Conservation (phyloP, 2,329 filamentous ascomycete species). For the Xenoacremonium recifei region DNA sequence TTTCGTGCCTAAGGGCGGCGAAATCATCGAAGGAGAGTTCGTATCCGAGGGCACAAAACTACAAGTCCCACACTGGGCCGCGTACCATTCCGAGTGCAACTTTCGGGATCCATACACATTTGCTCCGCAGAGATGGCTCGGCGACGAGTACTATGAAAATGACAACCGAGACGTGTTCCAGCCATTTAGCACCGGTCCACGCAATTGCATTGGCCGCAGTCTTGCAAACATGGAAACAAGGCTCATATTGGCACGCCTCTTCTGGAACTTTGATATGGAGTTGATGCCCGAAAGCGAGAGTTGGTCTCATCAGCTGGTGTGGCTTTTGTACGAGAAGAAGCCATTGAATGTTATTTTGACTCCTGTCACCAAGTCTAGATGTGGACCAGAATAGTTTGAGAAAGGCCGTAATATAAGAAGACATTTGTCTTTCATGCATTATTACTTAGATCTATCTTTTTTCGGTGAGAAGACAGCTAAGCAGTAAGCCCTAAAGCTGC, state of each 20-base stretch:
- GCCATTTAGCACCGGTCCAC: slow-evolving; percentile 5
- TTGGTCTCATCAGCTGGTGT: background rate
- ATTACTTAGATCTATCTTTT: too few relatives aligned
- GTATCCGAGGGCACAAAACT: slow-evolving; percentile 1
- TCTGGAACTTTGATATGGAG: background rate
- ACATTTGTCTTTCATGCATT: too few relatives aligned
- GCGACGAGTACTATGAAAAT: background rate
- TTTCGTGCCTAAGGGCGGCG: background rate
- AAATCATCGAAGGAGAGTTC: background rate
- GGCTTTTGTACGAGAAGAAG: background rate
- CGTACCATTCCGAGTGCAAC: slow-evolving; percentile 5
- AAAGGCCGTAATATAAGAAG: too few relatives aligned
- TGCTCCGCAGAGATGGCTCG: slow-evolving; percentile 9
- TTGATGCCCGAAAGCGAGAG: background rate
- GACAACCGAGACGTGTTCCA: slow-evolving; percentile 6
- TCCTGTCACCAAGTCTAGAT: background rate
- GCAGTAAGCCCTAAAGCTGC: too few relatives aligned
- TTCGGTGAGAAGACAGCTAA: too few relatives aligned
- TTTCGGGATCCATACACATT: slow-evolving; percentile 6
- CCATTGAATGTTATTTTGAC: background rate
- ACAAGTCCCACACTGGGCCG: slow-evolving; percentile 5
- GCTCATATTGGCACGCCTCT: background rate
- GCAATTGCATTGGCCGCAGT: slow-evolving; percentile 7
- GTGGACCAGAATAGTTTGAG: background rate
- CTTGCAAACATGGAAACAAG: slow-evolving; percentile 1